Percentiles rank a stretch among this genome's conserved stretches.
Evolutionary conservation across 306 rosid species (phyloP).

Genomic region (Canavalia gladiata): DNA sequence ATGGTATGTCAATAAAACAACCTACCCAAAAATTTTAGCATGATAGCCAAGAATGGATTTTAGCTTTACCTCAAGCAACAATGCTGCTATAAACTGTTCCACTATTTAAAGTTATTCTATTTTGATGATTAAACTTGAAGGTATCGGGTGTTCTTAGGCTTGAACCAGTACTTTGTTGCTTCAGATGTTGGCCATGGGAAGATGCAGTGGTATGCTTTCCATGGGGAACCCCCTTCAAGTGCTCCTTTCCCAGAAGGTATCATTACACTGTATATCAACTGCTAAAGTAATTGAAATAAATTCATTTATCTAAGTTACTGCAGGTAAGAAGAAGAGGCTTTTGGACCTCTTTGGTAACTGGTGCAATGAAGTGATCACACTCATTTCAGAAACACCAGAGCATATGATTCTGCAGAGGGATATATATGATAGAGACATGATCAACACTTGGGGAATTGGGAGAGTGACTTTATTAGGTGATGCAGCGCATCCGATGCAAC

Average conservation of each 20-base stretch:
- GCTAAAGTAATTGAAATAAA: conserved; percentile 16
- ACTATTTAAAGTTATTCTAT: conserved; percentile 2
- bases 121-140: conserved; percentile 45
- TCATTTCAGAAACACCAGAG: conserved; percentile 59
- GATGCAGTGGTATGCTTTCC: conserved; percentile 68
- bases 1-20: neutral
- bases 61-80: neutral
- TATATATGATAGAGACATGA: conserved; percentile 61
- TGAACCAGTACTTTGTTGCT: conserved; percentile 62
- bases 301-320: neutral
- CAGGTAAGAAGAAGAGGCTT: conserved; percentile 57
- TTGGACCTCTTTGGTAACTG: conserved; percentile 52
- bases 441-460: conserved; percentile 54
- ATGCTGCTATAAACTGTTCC: neutral
- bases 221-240: conserved; percentile 52
- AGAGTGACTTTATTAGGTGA: conserved; percentile 60
- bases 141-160: conserved; percentile 61
- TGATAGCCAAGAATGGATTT: neutral
- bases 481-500: conserved; percentile 67
- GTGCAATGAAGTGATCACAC: conserved; percentile 55
- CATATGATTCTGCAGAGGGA: conserved; percentile 56
- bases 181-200: conserved; percentile 60
- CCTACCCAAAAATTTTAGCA: neutral
- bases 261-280: neutral
- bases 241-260: conserved; percentile 42